phyloP scores from a whole-genome alignment of 129 eudicot species.

The Apium graveolens region DNA sequence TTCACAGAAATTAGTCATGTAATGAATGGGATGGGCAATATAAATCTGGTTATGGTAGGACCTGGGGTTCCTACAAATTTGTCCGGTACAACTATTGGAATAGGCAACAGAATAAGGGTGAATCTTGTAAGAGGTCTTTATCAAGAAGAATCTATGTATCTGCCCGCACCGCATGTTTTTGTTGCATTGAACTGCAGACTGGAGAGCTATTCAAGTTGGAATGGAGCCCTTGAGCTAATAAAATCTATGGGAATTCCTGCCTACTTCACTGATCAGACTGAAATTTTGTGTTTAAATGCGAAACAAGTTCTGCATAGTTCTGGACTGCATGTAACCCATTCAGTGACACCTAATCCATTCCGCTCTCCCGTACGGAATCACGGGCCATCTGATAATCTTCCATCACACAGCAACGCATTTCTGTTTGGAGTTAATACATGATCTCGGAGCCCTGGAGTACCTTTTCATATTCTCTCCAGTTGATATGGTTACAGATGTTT shows the following conservation, averaged over 20 bases:
- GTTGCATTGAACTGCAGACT: conserved; percentile 39
- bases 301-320: conserved; percentile 33
- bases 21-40: conserved; percentile 32
- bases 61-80: conserved; percentile 35
- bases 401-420: conserved; percentile 39
- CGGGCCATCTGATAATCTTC: conserved; percentile 29
- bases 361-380: conserved; percentile 42
- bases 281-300: conserved; percentile 34
- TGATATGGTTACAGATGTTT: neutral
- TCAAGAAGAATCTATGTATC: conserved; percentile 34
- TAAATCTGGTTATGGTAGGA: conserved; percentile 47
- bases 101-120: conserved; percentile 27
- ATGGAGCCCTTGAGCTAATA: conserved; percentile 36
- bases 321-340: conserved; percentile 39
- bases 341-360: conserved; percentile 52
- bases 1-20: conserved; percentile 39
- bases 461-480: neutral
- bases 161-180: conserved; percentile 37
- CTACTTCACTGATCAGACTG: conserved; percentile 40
- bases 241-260: conserved; percentile 33
- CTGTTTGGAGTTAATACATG: conserved; percentile 32
- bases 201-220: conserved; percentile 35
- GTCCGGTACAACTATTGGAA: conserved; percentile 38
- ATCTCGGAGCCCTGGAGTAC: neutral
- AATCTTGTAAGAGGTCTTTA: conserved; percentile 33